Evolutionary conservation across 2,329 filamentous ascomycete species (phyloP).

Genomic region (Pseudogymnoascus destructans): DNA sequence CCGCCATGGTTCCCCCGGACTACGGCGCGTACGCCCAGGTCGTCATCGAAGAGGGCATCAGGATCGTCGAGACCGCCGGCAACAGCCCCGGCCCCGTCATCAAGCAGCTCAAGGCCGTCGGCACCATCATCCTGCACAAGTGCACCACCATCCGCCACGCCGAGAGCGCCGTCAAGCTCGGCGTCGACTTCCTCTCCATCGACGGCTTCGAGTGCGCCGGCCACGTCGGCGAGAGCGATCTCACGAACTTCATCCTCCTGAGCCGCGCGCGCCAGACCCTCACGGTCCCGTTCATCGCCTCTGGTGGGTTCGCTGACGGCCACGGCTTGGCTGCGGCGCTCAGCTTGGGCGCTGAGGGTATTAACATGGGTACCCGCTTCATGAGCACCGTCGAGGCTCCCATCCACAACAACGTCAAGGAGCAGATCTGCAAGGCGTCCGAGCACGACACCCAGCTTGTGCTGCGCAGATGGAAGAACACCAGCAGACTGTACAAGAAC

Average conservation of each 20-base stretch:
- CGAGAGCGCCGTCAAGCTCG: slow-evolving; percentile 79
- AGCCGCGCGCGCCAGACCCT: slow-evolving; percentile 74
- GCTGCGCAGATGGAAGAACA: slow-evolving; percentile 85
- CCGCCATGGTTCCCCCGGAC: slow-evolving; percentile 78
- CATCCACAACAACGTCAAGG: slow-evolving; percentile 86
- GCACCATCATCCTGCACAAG: slow-evolving; percentile 79
- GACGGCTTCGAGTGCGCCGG: slow-evolving; percentile 96
- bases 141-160: slow-evolving; percentile 95
- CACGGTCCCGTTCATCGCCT: slow-evolving; percentile 83
- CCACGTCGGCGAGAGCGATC: slow-evolving; percentile 76
- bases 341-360: slow-evolving; percentile 76
- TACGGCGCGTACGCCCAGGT: slow-evolving; percentile 86
- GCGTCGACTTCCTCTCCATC: slow-evolving; percentile 92
- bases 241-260: slow-evolving; percentile 82
- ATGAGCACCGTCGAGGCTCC: slow-evolving; percentile 93
- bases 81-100: slow-evolving; percentile 89
- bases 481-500: slow-evolving; percentile 76
- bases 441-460: slow-evolving; percentile 89
- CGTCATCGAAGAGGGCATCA: slow-evolving; percentile 84
- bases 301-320: slow-evolving; percentile 89
- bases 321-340: slow-evolving; percentile 85
- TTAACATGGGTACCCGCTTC: slow-evolving; percentile 98
- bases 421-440: slow-evolving; percentile 73
- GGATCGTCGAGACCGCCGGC: slow-evolving; percentile 83
- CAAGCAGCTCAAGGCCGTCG: slow-evolving; percentile 67